phyloP scores from a whole-genome alignment of 2,329 filamentous ascomycete species.

The Neoscytalidium dimidiatum region DNA sequence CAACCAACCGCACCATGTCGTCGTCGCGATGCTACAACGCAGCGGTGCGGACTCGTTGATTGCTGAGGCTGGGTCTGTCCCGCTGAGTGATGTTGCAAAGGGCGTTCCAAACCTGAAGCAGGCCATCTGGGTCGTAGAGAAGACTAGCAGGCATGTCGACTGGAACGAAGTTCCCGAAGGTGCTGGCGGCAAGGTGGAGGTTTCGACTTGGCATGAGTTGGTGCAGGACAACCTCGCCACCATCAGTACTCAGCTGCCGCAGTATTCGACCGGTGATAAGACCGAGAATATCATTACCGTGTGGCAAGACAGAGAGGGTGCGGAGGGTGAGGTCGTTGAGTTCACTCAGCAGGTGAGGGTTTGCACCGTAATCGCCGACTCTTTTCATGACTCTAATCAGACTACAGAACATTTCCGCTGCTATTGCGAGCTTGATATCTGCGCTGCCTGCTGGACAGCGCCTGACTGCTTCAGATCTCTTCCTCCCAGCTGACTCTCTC shows the following conservation, averaged over 20 bases:
- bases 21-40: conserved; percentile 71
- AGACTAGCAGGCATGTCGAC: conserved; percentile 88
- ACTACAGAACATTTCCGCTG: conserved; percentile 78
- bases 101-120: conserved; percentile 70
- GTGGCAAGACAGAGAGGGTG: conserved; percentile 58
- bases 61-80: conserved; percentile 82
- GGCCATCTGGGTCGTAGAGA: conserved; percentile 89
- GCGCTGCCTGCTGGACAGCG: conserved; percentile 75
- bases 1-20: conserved; percentile 67
- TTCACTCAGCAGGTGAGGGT: conserved; percentile 68
- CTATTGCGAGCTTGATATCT: conserved; percentile 73
- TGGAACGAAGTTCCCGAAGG: conserved; percentile 88
- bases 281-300: conserved; percentile 61
- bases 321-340: conserved; percentile 67
- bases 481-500: conserved; percentile 82
- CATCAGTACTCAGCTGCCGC: conserved; percentile 62
- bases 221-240: conserved; percentile 63
- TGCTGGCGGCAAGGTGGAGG: conserved; percentile 71
- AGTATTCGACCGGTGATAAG: conserved; percentile 55
- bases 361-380: neutral
- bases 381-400: neutral
- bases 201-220: conserved; percentile 92
- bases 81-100: conserved; percentile 71
- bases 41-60: conserved; percentile 80
- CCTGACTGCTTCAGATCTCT: conserved; percentile 72